Conservation (phyloP, 2,329 filamentous ascomycete species). For the Myriangium duriaei region DNA sequence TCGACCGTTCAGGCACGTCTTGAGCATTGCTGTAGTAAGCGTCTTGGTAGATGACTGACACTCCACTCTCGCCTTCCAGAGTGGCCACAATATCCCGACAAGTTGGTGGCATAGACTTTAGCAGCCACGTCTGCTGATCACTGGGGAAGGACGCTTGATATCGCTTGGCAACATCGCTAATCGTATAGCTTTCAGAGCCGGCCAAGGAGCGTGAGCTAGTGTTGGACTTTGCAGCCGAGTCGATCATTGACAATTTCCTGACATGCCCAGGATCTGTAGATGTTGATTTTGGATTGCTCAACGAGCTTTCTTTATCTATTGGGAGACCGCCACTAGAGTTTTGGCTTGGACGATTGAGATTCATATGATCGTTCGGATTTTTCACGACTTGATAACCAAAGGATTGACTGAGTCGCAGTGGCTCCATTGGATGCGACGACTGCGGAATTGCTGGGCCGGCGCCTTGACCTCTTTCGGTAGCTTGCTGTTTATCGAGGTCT, state of each 20-base stretch:
- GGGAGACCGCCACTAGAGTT: conserved; percentile 34
- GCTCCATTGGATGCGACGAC: conserved; percentile 12
- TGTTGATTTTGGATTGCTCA: not conserved
- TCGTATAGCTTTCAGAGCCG: not conserved
- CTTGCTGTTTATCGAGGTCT: conserved; percentile 4
- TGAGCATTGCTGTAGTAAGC: conserved; percentile 73
- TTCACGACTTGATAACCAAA: conserved; percentile 67
- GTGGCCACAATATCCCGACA: conserved; percentile 39
- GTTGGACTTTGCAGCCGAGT: conserved; percentile 1
- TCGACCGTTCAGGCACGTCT: conserved; percentile 63
- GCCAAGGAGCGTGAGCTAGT: conserved; percentile 1
- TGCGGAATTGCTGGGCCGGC: conserved; percentile 18
- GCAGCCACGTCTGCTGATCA: not conserved
- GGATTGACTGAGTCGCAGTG: conserved; percentile 10
- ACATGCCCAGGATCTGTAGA: not conserved
- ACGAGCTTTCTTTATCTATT: conserved; percentile 30
- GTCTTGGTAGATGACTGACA: conserved; percentile 67
- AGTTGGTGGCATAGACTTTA: conserved; percentile 28
- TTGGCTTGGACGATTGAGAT: conserved; percentile 55
- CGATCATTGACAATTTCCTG: not conserved
- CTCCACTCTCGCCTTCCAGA: conserved; percentile 45
- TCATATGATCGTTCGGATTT: conserved; percentile 54
- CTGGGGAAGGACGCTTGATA: conserved; percentile 24
- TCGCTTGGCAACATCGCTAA: not conserved
- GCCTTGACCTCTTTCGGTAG: conserved; percentile 8